A percentile compares a stretch with the other conserved stretches of the same genome.
Evolutionary conservation across 2,329 filamentous ascomycete species (phyloP).

Genomic region (Alternaria sp.): DNA sequence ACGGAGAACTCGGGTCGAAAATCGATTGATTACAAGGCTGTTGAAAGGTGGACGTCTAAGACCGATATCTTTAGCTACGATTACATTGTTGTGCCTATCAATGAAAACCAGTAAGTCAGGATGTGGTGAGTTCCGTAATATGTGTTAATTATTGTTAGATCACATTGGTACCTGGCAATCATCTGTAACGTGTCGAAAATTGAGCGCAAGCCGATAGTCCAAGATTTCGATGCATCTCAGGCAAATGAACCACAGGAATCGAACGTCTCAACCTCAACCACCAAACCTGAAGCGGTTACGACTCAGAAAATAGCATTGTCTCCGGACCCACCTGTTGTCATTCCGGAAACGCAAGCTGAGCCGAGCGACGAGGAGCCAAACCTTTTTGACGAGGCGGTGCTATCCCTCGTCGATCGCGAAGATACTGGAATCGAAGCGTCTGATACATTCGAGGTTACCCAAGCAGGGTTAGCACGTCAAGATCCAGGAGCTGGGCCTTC

Average conservation of each 20-base stretch:
- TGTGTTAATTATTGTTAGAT: constrained; percentile 15
- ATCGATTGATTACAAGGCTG: constrained; percentile 81
- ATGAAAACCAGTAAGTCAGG: constrained; percentile 64
- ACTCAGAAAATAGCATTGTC: background rate
- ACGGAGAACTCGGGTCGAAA: constrained; percentile 62
- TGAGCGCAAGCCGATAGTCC: constrained; percentile 39
- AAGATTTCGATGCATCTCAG: constrained; percentile 15
- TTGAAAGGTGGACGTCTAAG: constrained; percentile 86
- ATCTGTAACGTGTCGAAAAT: constrained; percentile 86
- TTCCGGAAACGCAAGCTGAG: background rate
- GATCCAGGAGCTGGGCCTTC: background rate
- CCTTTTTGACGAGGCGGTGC: constrained; percentile 32
- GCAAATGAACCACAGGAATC: background rate
- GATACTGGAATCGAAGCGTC: constrained; percentile 4
- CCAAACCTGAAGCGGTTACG: background rate
- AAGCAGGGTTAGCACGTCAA: background rate
- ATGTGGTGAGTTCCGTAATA: background rate
- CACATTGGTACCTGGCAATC: constrained; percentile 94
- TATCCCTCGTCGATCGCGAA: constrained; percentile 34
- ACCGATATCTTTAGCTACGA: constrained; percentile 86
- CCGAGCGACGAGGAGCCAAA: constrained; percentile 23
- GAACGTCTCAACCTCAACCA: background rate
- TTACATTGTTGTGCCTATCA: constrained; percentile 91
- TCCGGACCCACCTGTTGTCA: background rate
- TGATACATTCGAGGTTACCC: background rate